Conservation (phyloP, 208 protist genomes). For the Crithidia sp. region DNA sequence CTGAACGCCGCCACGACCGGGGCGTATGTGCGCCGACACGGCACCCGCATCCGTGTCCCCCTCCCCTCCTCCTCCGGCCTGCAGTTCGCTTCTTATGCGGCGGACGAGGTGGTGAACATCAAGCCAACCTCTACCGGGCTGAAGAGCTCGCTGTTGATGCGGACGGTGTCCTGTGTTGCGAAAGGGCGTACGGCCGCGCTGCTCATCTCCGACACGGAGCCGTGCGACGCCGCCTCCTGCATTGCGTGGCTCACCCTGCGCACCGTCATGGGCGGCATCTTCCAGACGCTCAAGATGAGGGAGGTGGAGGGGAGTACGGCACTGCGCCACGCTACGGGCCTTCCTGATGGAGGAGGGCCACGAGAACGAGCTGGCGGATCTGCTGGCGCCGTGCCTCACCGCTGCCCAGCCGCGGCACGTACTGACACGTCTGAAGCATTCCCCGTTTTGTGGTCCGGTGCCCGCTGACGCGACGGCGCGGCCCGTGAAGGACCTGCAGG, state of each 20-base stretch:
- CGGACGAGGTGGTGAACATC: slow-evolving; percentile 38
- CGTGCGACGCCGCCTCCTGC: slow-evolving; percentile 28
- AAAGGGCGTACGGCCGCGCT: slow-evolving; percentile 41
- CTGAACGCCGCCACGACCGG: slow-evolving; percentile 19
- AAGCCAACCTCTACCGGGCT: slow-evolving; percentile 23
- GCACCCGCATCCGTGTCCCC: slow-evolving; percentile 17
- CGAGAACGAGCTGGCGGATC: slow-evolving; percentile 28
- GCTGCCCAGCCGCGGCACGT: slow-evolving; percentile 2
- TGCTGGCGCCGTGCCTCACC: slow-evolving; percentile 27
- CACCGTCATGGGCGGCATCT: slow-evolving; percentile 38
- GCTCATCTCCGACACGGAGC: slow-evolving; percentile 40
- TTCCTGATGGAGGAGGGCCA: slow-evolving; percentile 28
- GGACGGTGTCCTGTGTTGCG: slow-evolving; percentile 35
- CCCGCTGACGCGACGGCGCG: slow-evolving; percentile 25
- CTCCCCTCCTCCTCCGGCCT: not conserved
- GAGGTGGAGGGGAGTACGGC: slow-evolving; percentile 26
- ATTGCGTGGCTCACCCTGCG: slow-evolving; percentile 46
- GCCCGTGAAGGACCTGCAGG: slow-evolving; percentile 28
- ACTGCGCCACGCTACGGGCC: slow-evolving; percentile 29
- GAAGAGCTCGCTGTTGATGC: slow-evolving; percentile 34
- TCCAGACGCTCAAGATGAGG: slow-evolving; percentile 29
- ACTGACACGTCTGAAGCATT: slow-evolving; percentile 38
- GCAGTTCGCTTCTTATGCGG: slow-evolving; percentile 1
- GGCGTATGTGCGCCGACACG: slow-evolving; percentile 19
- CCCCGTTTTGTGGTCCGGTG: slow-evolving; percentile 46